Conservation (phyloP, 768 basidiomycete genomes). For the Cystobasidium ongulense region DNA sequence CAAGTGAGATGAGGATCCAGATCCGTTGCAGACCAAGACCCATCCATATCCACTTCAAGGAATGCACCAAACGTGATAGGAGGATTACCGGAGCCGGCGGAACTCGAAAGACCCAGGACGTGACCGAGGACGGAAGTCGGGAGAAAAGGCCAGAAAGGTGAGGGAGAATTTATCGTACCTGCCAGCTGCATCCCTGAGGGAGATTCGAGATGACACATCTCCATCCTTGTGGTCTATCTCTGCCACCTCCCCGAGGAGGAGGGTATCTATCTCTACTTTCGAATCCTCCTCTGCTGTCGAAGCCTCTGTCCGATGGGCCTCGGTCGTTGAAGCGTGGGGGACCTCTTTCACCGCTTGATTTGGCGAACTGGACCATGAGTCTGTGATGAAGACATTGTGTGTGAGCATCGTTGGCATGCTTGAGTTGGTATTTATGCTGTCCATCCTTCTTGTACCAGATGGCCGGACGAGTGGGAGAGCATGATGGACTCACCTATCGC, state of each 20-base stretch:
- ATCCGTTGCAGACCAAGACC: too few species aligned
- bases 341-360: slow-evolving; percentile 49
- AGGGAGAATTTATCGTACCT: slow-evolving; percentile 62
- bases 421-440: background rate
- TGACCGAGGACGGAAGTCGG: slow-evolving; percentile 26
- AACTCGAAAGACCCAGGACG: slow-evolving; percentile 35
- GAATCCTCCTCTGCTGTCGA: slow-evolving; percentile 49
- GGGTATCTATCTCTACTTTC: slow-evolving; percentile 59
- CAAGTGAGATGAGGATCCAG: too few species aligned
- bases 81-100: slow-evolving; percentile 2
- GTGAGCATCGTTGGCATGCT: too few species aligned
- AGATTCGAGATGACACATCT: slow-evolving; percentile 72
- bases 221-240: slow-evolving; percentile 49
- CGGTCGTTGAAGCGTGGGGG: slow-evolving; percentile 45
- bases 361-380: slow-evolving; percentile 92
- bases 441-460: background rate
- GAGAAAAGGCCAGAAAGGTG: slow-evolving; percentile 34
- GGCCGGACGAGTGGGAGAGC: background rate
- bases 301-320: slow-evolving; percentile 57
- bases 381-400: slow-evolving; percentile 50
- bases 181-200: slow-evolving; percentile 93
- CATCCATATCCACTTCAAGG: background rate
- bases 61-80: background rate
- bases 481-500: slow-evolving; percentile 56
- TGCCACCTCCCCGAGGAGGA: slow-evolving; percentile 57